A percentile compares a stretch with the other conserved stretches of the same genome.
Evolutionary conservation across 2,329 filamentous ascomycete species (phyloP).

Genomic region (Colletotrichum coccodes): DNA sequence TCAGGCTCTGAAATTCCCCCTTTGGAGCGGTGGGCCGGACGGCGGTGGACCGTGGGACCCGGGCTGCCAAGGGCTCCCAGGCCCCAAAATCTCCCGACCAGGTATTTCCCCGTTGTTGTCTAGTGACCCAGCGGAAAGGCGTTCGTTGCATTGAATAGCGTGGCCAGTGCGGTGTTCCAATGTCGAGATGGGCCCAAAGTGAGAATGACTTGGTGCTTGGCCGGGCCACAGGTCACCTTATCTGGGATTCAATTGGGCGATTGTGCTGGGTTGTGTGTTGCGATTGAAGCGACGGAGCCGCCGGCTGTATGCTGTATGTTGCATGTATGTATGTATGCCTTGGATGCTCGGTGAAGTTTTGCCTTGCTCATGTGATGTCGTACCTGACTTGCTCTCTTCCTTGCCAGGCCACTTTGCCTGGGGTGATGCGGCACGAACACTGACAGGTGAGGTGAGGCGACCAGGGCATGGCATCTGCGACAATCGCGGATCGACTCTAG

Average conservation of each 20-base stretch:
- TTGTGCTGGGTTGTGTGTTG: neutral
- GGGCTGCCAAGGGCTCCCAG: slow-evolving; percentile 14
- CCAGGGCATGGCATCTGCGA: neutral
- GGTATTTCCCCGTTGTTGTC: slow-evolving; percentile 25
- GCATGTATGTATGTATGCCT: neutral
- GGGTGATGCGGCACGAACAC: too few species aligned
- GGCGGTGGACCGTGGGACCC: slow-evolving; percentile 16
- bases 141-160: slow-evolving; percentile 30
- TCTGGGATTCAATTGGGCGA: slow-evolving; percentile 3
- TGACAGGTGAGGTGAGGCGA: neutral
- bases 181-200: slow-evolving; percentile 20
- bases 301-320: neutral
- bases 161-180: slow-evolving; percentile 30
- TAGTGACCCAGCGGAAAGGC: slow-evolving; percentile 11
- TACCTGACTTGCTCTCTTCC: neutral
- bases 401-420: neutral
- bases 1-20: slow-evolving; percentile 15
- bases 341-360: neutral
- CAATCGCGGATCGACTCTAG: neutral
- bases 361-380: neutral
- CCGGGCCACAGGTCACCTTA: slow-evolving; percentile 9
- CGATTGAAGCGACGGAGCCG: neutral
- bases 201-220: slow-evolving; percentile 21
- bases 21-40: slow-evolving; percentile 22
- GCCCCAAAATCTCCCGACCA: slow-evolving; percentile 8